A percentile compares a stretch with the other conserved stretches of the same genome.
phyloP scores from a whole-genome alignment of 805 yeast genomes.

The Gaillardinia entomophila region DNA sequence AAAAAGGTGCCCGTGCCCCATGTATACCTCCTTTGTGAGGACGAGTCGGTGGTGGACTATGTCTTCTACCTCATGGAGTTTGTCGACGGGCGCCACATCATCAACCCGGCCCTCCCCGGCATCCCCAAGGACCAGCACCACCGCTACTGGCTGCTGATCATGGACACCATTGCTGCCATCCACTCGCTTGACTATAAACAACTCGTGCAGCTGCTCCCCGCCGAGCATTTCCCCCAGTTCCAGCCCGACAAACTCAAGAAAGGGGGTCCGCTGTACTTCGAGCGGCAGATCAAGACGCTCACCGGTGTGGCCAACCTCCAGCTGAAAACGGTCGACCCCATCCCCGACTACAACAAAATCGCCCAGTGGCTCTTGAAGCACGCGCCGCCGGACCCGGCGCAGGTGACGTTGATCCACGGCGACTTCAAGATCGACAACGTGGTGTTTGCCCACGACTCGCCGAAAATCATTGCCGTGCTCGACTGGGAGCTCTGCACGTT shows the following conservation, averaged over 20 bases:
- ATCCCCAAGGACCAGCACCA: conserved; percentile 17
- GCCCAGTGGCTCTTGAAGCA: conserved; percentile 35
- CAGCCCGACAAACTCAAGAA: conserved; percentile 14
- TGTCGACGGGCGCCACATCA: conserved; percentile 51
- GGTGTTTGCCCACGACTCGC: conserved; percentile 49
- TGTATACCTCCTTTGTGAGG: conserved; percentile 49
- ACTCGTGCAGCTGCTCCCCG: conserved; percentile 40
- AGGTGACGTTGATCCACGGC: conserved; percentile 52
- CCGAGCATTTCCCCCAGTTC: conserved; percentile 39
- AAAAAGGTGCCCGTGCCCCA: conserved; percentile 49
- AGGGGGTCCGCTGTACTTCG: conserved; percentile 35
- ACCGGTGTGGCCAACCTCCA: conserved; percentile 35
- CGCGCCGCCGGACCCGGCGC: conserved; percentile 44
- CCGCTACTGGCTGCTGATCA: conserved; percentile 42
- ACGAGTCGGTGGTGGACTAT: conserved; percentile 46
- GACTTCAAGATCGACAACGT: conserved; percentile 62
- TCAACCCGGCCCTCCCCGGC: conserved; percentile 43
- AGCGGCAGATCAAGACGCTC: conserved; percentile 48
- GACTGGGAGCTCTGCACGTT: conserved; percentile 66
- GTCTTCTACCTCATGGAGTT: conserved; percentile 60
- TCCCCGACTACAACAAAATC: conserved; percentile 41
- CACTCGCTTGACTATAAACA: conserved; percentile 44
- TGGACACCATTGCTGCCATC: conserved; percentile 42
- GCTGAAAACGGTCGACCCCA: conserved; percentile 35
- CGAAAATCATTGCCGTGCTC: conserved; percentile 46